These are phyloP conservation scores for Ogataea corticis DNA, from an alignment of 805 yeast genomes.

Conservation along the genomic window DNA sequence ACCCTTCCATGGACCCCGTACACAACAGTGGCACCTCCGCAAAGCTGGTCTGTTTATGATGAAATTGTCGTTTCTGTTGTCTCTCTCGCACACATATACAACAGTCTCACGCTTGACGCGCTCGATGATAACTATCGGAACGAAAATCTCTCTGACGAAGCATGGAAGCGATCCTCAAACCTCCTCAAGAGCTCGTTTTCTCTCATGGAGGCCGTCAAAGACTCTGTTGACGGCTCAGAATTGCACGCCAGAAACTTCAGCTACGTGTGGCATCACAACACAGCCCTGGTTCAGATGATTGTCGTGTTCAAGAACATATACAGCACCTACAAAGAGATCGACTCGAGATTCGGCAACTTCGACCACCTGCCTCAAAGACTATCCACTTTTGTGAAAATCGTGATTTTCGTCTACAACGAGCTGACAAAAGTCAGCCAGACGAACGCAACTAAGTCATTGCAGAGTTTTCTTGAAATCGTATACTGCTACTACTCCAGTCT, in stretches of 20 bases:
- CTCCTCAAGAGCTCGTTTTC: conserved; percentile 24
- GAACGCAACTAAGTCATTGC: conserved; percentile 1
- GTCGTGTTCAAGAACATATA: conserved; percentile 26
- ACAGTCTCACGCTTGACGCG: conserved; percentile 17
- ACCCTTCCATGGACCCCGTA: conserved; percentile 24
- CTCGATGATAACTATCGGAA: conserved; percentile 13
- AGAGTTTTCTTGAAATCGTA: conserved; percentile 19
- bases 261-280: conserved; percentile 19
- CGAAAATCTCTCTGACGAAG: conserved; percentile 13
- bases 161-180: conserved; percentile 27
- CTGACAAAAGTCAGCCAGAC: conserved; percentile 10
- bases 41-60: conserved; percentile 27
- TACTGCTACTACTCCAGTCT: conserved; percentile 29
- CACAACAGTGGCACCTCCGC: neutral
- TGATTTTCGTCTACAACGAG: conserved; percentile 27
- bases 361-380: conserved; percentile 27
- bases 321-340: conserved; percentile 20
- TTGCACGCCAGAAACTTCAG: conserved; percentile 11
- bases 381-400: conserved; percentile 21
- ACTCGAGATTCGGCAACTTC: conserved; percentile 24
- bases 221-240: neutral
- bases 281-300: conserved; percentile 23
- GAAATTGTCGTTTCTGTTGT: conserved; percentile 25
- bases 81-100: conserved; percentile 19
- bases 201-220: conserved; percentile 18